A percentile compares a stretch with the other conserved stretches of the same genome.
Evolutionary conservation across 2,329 filamentous ascomycete species (phyloP).

Genomic region (Cercospora citrullina): DNA sequence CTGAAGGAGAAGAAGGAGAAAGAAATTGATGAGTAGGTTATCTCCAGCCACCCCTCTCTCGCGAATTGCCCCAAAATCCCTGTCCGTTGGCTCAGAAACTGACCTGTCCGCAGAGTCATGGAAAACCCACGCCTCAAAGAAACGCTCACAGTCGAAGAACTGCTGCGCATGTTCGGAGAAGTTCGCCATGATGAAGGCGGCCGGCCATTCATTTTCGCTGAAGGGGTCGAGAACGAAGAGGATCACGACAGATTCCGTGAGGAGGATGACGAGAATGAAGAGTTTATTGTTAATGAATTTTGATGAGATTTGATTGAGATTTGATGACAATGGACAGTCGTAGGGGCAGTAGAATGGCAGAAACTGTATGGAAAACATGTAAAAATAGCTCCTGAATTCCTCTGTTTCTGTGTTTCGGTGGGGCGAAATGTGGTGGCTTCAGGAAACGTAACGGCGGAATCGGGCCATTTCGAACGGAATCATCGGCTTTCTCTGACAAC

Average conservation of each 20-base stretch:
- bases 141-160: conserved; percentile 41
- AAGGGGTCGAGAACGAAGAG: conserved; percentile 34
- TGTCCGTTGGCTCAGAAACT: background rate
- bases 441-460: background rate
- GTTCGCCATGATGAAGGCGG: conserved; percentile 43
- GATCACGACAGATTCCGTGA: conserved; percentile 1
- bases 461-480: background rate
- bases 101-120: conserved; percentile 35
- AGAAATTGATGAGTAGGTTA: conserved; percentile 41
- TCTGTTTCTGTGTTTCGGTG: background rate
- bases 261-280: conserved; percentile 7
- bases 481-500: background rate
- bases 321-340: background rate
- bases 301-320: background rate
- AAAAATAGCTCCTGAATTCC: background rate
- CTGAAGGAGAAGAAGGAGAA: conserved; percentile 59
- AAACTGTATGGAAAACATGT: background rate
- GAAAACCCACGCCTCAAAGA: conserved; percentile 43
- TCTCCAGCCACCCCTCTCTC: background rate
- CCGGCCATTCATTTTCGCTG: conserved; percentile 44
- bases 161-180: conserved; percentile 51
- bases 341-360: background rate
- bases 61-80: background rate
- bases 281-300: background rate
- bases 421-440: background rate